phyloP scores from a whole-genome alignment of 345 rosid species.

The Populus davidiana region DNA sequence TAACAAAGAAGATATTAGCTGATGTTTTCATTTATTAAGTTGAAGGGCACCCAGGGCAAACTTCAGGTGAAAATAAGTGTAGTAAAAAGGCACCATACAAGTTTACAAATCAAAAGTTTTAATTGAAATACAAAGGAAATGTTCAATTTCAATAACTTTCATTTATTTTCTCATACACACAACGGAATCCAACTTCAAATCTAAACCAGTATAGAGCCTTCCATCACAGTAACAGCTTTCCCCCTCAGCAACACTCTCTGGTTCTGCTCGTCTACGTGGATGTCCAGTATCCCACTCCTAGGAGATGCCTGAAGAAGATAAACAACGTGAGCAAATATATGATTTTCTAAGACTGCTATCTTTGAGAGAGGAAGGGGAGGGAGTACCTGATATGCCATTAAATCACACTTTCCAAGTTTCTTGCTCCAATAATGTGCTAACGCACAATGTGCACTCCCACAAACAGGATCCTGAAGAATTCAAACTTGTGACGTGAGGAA shows the following conservation, averaged over 20 bases:
- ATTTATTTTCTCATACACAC: neutral
- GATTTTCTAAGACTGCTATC: neutral
- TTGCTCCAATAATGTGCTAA: constrained; percentile 67
- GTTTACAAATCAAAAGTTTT: neutral
- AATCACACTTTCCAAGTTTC: constrained; percentile 58
- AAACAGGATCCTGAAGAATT: constrained; percentile 66
- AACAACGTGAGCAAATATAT: neutral
- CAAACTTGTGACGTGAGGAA: neutral
- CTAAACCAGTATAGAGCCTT: constrained; percentile 60
- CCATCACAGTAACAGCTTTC: constrained; percentile 65
- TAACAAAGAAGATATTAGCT: too few relatives aligned
- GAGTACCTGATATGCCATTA: constrained; percentile 57
- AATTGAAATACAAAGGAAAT: neutral
- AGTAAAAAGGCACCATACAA: neutral
- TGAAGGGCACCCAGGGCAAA: too few relatives aligned
- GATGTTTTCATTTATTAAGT: too few relatives aligned
- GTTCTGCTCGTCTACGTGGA: constrained; percentile 49
- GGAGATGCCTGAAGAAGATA: constrained; percentile 40
- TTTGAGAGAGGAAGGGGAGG: neutral
- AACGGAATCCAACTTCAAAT: neutral
- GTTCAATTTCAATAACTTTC: neutral
- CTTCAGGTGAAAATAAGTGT: neutral
- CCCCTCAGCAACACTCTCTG: constrained; percentile 66
- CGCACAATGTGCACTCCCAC: constrained; percentile 79
- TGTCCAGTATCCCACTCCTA: constrained; percentile 53